Base-by-base conservation (phyloP, 306 rosid species). In the Quercus berberidifolia region DNA sequence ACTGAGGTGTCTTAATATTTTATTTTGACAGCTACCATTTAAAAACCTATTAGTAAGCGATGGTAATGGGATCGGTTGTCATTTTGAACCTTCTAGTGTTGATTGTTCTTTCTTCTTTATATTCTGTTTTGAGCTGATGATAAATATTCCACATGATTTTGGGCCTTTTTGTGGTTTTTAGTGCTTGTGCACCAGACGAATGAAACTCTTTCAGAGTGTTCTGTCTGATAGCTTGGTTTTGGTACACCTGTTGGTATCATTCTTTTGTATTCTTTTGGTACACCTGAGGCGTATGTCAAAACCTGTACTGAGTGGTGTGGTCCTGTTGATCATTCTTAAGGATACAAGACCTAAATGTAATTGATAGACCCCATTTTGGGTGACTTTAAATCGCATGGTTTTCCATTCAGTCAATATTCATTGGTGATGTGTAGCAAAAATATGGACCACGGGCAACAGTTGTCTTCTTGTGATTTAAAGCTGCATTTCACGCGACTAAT, bases 151-250 rank as follows among this genome's bases (percentile, higher is more conserved):
- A 67, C 54, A 63, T 60, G 68, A 79, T 54, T 26, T 15, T 52
- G 82, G 80, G 80, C 69, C 51, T 49, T 31, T 31, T 11, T 46
- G 43, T 12, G 41, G 60, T 31, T 46, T 52, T 19, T 56, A 26
- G 77, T 67, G 46, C 78, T 49, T 67, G 75, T 74, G 69, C 58
- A 28, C 76, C 38, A 62, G 69, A 62, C 28, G 41, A 26, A 62
- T 31, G 74, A 76, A 63, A 55, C n/a, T 60, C 65, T 70, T 80
- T 65, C 62, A 35, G 33, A 68, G 76, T 52, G 38, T 79, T 81
- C 74, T 75, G 85, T 69, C 58, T 71, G 43, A 49, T 64, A 79
- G 65, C 85, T 69, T 79, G 17, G 55, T 73, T 78, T 63, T 77
- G 80, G 69, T 25, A 33, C 74, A 13, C 52, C 28, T 55, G 13